phyloP scores from a whole-genome alignment of 139 green algal species.

The Chlamydomonas asymmetrica region DNA sequence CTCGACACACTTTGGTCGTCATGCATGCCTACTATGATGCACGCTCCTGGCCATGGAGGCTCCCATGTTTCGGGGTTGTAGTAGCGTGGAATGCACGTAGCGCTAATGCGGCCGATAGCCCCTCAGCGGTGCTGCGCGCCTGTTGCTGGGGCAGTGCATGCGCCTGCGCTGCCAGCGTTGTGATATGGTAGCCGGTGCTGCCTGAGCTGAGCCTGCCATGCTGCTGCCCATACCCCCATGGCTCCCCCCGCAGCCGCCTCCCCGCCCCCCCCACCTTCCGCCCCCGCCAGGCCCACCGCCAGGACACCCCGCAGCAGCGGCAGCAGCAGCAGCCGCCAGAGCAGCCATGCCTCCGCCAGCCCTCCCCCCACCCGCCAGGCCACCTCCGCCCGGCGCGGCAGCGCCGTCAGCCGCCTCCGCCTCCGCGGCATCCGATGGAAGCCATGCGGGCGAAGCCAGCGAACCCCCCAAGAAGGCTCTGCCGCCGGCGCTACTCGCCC shows the following conservation, averaged over 20 bases:
- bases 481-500: conserved; percentile 56
- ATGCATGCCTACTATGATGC: too few relatives aligned
- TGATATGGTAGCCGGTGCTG: background rate
- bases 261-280: background rate
- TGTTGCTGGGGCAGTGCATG: too few relatives aligned
- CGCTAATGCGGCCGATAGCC: too few relatives aligned
- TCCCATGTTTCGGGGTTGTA: too few relatives aligned
- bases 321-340: conserved; percentile 20
- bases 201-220: background rate
- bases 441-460: background rate
- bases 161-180: too few relatives aligned
- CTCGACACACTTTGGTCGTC: too few relatives aligned
- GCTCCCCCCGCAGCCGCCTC: background rate
- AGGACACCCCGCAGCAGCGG: background rate
- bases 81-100: too few relatives aligned
- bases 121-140: too few relatives aligned
- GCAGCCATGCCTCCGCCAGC: conserved; percentile 18
- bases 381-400: background rate
- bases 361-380: background rate
- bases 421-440: conserved; percentile 1
- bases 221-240: conserved; percentile 25
- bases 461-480: conserved; percentile 37
- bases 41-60: too few relatives aligned
- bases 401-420: background rate
- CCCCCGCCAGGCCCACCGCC: background rate